Evolutionary conservation across 768 basidiomycete species (phyloP), one percentile per base, ranked within the genome.

Genomic region (Suillus clintonianus): DNA sequence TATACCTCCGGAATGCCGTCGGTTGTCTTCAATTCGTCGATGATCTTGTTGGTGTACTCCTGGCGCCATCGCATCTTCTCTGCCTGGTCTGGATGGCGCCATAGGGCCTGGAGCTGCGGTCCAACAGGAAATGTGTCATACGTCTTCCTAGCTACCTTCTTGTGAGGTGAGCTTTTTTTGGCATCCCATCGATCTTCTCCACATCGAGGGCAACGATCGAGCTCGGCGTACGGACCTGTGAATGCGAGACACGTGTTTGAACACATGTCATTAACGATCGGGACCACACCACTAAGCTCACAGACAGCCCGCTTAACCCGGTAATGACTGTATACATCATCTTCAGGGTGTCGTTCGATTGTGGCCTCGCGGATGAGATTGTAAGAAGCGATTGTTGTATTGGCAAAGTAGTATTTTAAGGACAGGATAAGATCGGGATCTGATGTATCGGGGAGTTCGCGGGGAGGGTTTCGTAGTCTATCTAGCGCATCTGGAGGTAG

Each of bases 371-470:
- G 60, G 17, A 73, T 65, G 19, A 9, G 36, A 32, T 68, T 69
- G 60, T 81, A 81, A 0, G 69, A 66, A 45, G 69, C 61, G 43
- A 78, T 65, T 0, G 79, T 77, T 2, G 77, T 69, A 60, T 76
- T 74, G 1, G 53, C 57, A 11, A 81, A 62, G 59, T 71, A 81
- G 1, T 79, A 43, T 13, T 78, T 72, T 27, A 82, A 37, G 0
- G 78, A 77, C n/a, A 77, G 72, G 3, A 72, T 71, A 10, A 67
- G 63, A 59, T 75, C 68, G 1, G 72, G 67, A 58, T 71, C 70
- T 37, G 36, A 9, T 7, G 10, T 37, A 11, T 37, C 36, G 2
- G 36, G 36, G 9, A 37, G 36, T 37, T 7, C 36, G 10, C 10
- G 42, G 0, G 43, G 59, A 0, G 78, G 79, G 61, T 77, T 70